Conservation (phyloP, 192 early-diverging fungal genomes). For the Podila minutissima region DNA sequence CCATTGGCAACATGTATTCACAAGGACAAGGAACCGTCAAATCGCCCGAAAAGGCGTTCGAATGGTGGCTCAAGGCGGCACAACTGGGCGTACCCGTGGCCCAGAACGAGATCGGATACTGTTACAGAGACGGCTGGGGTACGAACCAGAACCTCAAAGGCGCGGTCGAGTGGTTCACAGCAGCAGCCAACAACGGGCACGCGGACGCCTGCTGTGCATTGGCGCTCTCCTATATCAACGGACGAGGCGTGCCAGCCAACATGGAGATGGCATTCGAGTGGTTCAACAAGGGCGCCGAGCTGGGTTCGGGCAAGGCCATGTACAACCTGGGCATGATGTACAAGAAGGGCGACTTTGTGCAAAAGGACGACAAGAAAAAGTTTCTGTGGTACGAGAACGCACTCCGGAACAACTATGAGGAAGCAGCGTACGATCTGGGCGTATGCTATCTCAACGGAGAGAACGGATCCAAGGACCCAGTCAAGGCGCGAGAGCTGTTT, state of each 20-base stretch:
- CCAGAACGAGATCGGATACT: constrained; percentile 66
- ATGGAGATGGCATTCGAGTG: constrained; percentile 68
- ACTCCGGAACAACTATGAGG: constrained; percentile 65
- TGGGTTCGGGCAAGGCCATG: constrained; percentile 65
- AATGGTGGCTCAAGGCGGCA: constrained; percentile 65
- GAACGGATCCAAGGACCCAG: constrained; percentile 66
- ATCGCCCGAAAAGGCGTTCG: constrained; percentile 59
- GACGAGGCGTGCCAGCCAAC: constrained; percentile 67
- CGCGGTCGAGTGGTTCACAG: constrained; percentile 70
- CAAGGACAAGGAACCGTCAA: constrained; percentile 46
- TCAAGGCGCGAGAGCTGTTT: constrained; percentile 56
- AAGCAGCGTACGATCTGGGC: constrained; percentile 70
- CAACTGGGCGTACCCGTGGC: constrained; percentile 57
- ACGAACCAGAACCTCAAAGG: constrained; percentile 52
- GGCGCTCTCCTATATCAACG: constrained; percentile 84
- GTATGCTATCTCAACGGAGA: constrained; percentile 86
- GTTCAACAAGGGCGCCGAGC: constrained; percentile 71
- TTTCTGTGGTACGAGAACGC: constrained; percentile 69
- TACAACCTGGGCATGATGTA: constrained; percentile 84
- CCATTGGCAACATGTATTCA: constrained; percentile 48
- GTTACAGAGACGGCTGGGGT: constrained; percentile 71
- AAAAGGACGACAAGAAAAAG: constrained; percentile 58
- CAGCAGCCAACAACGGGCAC: constrained; percentile 73
- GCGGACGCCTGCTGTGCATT: constrained; percentile 83
- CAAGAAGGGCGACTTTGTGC: constrained; percentile 68